Evolutionary conservation across 768 basidiomycete species (phyloP).

Genomic region (Kwoniella dendrophila): DNA sequence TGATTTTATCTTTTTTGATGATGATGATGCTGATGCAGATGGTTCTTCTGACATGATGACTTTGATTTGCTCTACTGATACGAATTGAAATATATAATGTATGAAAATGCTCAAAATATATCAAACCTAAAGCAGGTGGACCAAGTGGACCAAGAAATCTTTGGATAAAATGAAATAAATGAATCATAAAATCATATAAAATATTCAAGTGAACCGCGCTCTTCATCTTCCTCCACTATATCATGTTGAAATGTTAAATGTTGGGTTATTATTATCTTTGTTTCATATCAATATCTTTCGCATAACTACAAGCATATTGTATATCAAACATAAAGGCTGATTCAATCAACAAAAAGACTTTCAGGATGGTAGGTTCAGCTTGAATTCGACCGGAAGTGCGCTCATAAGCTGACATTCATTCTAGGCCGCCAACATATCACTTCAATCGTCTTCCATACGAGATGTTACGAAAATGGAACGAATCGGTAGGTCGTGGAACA

Average conservation of each 20-base stretch:
- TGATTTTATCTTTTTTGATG: constrained; percentile 24
- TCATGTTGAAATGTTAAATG: neutral
- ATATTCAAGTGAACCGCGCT: constrained; percentile 19
- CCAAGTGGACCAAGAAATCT: constrained; percentile 21
- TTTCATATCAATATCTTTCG: neutral
- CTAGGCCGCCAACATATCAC: constrained; percentile 54
- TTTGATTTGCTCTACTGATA: neutral
- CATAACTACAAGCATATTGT: neutral
- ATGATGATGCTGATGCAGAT: constrained; percentile 9
- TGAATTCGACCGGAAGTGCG: neutral
- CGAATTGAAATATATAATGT: neutral
- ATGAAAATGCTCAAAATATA: neutral
- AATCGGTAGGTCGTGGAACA: constrained; percentile 57
- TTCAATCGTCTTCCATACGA: constrained; percentile 43
- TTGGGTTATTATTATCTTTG: neutral
- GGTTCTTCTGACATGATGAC: constrained; percentile 27
- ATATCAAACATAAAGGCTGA: neutral
- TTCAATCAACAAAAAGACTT: neutral
- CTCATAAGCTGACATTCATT: neutral
- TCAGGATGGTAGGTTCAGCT: neutral
- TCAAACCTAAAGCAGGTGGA: neutral
- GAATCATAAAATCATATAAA: constrained; percentile 1
- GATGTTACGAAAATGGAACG: constrained; percentile 58
- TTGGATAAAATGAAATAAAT: constrained; percentile 23
- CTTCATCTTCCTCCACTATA: neutral